Conservation (phyloP, 257 asterid species). For the Perilla frutescens region DNA sequence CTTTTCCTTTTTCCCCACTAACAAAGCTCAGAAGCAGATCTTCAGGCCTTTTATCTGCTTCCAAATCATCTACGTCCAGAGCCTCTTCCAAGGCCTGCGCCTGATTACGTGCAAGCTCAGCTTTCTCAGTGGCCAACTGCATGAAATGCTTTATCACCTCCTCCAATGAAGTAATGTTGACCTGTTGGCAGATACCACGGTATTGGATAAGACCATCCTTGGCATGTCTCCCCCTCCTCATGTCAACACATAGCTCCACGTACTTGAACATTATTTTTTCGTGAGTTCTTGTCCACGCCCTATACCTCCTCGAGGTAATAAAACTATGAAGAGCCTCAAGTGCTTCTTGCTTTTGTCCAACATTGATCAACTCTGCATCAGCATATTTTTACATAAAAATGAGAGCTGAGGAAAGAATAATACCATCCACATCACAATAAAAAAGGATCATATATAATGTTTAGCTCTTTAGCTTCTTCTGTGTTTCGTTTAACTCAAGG, state of each 20-base stretch:
- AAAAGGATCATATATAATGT: background rate
- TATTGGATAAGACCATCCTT: conserved; percentile 95
- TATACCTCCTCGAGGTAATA: conserved; percentile 84
- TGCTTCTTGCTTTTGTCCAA: conserved; percentile 94
- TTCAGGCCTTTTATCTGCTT: conserved; percentile 94
- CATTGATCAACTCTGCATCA: conserved; percentile 85
- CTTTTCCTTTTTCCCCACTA: conserved; percentile 96
- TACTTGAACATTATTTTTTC: conserved; percentile 90
- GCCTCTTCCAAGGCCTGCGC: conserved; percentile 93
- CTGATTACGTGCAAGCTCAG: conserved; percentile 82
- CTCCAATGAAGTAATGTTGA: conserved; percentile 81
- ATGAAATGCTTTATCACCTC: conserved; percentile 96
- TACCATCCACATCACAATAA: background rate
- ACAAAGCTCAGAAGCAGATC: conserved; percentile 96
- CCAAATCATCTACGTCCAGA: conserved; percentile 87
- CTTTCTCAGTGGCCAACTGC: conserved; percentile 93
- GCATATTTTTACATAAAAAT: conserved; percentile 17
- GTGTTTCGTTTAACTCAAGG: background rate
- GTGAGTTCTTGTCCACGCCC: conserved; percentile 94
- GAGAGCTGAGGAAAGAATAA: background rate
- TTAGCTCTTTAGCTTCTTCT: background rate
- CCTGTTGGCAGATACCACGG: conserved; percentile 95
- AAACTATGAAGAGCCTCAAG: conserved; percentile 85
- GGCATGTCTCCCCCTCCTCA: conserved; percentile 96
- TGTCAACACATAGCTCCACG: conserved; percentile 92